Percentiles rank a stretch among this genome's conserved stretches.
phyloP scores from a whole-genome alignment of 345 rosid genomes.

The Citrus hindsii region DNA sequence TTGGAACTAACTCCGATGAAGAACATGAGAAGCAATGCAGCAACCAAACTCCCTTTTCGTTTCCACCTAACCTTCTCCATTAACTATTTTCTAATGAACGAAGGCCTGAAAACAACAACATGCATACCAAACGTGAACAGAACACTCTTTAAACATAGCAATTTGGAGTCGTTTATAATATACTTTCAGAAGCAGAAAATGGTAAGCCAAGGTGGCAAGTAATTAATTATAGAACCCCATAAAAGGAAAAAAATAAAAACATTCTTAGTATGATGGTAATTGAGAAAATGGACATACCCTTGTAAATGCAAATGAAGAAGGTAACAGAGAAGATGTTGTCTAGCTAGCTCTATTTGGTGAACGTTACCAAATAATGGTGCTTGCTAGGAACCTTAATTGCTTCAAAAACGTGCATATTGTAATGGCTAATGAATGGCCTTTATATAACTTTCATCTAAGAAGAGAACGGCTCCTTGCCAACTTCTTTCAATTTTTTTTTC shows the following conservation, averaged over 20 bases:
- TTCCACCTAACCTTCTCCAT: conserved; percentile 17
- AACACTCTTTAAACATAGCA: not conserved
- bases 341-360: not conserved
- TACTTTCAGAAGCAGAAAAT: not conserved
- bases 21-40: conserved; percentile 2
- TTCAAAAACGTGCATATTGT: not conserved
- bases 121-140: not conserved
- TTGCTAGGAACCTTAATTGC: not conserved
- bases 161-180: not conserved
- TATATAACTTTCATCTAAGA: not conserved
- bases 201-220: not conserved
- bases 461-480: not conserved
- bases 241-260: not conserved
- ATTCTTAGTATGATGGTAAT: not conserved
- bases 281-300: not conserved
- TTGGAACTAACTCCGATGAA: conserved; percentile 3
- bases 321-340: not conserved
- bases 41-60: not conserved
- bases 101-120: conserved; percentile 11
- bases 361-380: not conserved
- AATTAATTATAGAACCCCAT: not conserved
- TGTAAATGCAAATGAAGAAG: not conserved
- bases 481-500: not conserved
- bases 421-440: conserved; percentile 6
- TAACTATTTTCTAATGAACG: not conserved